These are phyloP conservation scores for Zymoseptoria ardabiliae DNA, from an alignment of 2,329 filamentous ascomycete species.

Conservation along the genomic window DNA sequence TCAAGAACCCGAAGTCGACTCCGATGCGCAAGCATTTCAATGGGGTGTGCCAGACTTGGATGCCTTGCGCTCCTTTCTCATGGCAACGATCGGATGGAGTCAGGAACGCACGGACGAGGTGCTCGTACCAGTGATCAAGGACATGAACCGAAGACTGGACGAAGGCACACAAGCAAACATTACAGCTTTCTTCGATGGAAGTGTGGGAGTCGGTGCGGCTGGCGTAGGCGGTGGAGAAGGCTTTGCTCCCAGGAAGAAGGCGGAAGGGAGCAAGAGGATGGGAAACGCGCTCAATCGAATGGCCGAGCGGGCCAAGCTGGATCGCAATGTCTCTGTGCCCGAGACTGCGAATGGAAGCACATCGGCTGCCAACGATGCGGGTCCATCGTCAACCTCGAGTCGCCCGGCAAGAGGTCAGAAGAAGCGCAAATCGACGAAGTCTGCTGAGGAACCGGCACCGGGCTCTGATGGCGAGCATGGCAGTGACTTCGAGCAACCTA, in stretches of 20 bases:
- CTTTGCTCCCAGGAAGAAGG: constrained; percentile 62
- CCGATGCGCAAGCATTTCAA: constrained; percentile 68
- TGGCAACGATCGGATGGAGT: constrained; percentile 87
- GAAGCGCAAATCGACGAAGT: constrained; percentile 12
- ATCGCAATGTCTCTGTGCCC: constrained; percentile 12
- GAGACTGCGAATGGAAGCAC: neutral
- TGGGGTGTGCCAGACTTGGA: constrained; percentile 95
- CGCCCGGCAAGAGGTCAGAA: constrained; percentile 4
- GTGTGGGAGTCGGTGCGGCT: constrained; percentile 57
- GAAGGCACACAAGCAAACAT: constrained; percentile 97
- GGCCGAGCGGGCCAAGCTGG: constrained; percentile 45
- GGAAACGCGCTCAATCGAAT: constrained; percentile 64
- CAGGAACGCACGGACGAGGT: constrained; percentile 92
- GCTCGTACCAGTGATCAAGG: constrained; percentile 85
- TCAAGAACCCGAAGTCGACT: constrained; percentile 76
- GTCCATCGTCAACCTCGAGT: neutral
- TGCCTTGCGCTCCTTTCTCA: constrained; percentile 73
- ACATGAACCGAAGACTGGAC: constrained; percentile 81
- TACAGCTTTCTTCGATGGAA: constrained; percentile 79
- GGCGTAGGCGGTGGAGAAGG: constrained; percentile 41
- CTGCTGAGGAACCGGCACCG: constrained; percentile 1
- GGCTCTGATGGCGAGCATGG: neutral
- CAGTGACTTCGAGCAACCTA: constrained; percentile 2
- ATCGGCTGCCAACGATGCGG: neutral
- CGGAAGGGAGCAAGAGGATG: constrained; percentile 66